These are phyloP conservation scores for Candida sanyaensis DNA, from an alignment of 1,139 yeast species.

Conservation along the genomic window DNA sequence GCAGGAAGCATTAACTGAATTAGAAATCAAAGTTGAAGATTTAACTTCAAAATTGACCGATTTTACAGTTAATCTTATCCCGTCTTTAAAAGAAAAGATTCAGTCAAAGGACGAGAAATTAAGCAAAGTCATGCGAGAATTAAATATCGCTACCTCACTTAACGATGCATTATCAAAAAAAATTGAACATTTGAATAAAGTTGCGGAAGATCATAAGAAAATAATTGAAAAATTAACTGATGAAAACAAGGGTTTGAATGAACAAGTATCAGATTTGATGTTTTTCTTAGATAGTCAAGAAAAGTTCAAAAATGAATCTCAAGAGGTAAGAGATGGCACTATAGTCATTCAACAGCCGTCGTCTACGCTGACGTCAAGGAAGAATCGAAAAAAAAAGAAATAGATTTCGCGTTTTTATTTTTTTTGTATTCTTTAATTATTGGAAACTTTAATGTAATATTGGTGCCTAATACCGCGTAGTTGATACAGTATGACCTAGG, in stretches of 20 bases:
- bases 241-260: slow-evolving; percentile 56
- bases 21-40: slow-evolving; percentile 38
- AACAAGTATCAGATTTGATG: slow-evolving; percentile 81
- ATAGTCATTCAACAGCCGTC: slow-evolving; percentile 41
- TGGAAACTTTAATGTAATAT: too few species aligned
- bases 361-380: slow-evolving; percentile 17
- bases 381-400: slow-evolving; percentile 22
- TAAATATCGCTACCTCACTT: slow-evolving; percentile 40
- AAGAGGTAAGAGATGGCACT: slow-evolving; percentile 73
- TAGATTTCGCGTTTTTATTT: not conserved
- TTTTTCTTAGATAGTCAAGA: slow-evolving; percentile 74
- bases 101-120: slow-evolving; percentile 34
- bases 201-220: slow-evolving; percentile 31
- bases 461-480: too few species aligned
- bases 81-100: slow-evolving; percentile 33
- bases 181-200: slow-evolving; percentile 47
- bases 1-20: slow-evolving; percentile 20
- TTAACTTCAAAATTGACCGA: slow-evolving; percentile 24
- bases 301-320: slow-evolving; percentile 67
- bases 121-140: slow-evolving; percentile 29
- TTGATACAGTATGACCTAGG: too few species aligned
- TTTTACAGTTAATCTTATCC: slow-evolving; percentile 29
- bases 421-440: too few species aligned
- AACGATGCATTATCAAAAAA: slow-evolving; percentile 60
- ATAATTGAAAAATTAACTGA: slow-evolving; percentile 25